Percentiles rank a stretch among this genome's conserved stretches.
These are phyloP conservation scores for Lachancea thermotolerans DNA, from an alignment of 805 yeast genomes.

Conservation along the genomic window DNA sequence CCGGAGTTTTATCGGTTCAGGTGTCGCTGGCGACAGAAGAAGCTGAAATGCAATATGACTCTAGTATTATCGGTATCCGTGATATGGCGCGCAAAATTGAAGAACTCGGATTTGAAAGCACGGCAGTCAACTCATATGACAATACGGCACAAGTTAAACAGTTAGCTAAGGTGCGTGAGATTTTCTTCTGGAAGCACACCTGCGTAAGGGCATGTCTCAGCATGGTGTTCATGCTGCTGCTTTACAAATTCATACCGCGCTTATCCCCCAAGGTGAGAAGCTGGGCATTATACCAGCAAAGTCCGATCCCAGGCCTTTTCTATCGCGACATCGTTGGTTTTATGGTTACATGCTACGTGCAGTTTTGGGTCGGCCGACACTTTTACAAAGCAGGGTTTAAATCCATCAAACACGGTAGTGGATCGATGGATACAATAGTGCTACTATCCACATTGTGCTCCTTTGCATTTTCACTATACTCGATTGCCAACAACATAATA, in stretches of 20 bases:
- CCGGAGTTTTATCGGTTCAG: slow-evolving; percentile 44
- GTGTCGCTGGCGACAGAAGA: slow-evolving; percentile 50
- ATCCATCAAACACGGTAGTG: slow-evolving; percentile 62
- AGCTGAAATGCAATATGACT: slow-evolving; percentile 48
- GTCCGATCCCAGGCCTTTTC: slow-evolving; percentile 20
- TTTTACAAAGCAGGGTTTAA: slow-evolving; percentile 61
- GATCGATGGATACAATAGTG: slow-evolving; percentile 90
- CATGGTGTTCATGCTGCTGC: slow-evolving; percentile 56
- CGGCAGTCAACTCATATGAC: slow-evolving; percentile 41
- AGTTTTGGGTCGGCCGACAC: slow-evolving; percentile 55
- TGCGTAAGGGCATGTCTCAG: slow-evolving; percentile 45
- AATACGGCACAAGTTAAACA: slow-evolving; percentile 62
- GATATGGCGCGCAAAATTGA: slow-evolving; percentile 48
- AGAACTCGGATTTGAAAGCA: slow-evolving; percentile 48
- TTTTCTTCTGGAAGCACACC: slow-evolving; percentile 58
- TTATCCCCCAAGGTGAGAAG: slow-evolving; percentile 26
- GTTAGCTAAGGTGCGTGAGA: slow-evolving; percentile 64
- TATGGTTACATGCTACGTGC: slow-evolving; percentile 55
- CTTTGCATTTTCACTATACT: slow-evolving; percentile 61
- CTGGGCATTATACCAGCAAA: slow-evolving; percentile 28
- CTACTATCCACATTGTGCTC: slow-evolving; percentile 77
- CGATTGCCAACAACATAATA: slow-evolving; percentile 47
- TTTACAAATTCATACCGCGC: slow-evolving; percentile 44
- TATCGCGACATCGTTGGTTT: slow-evolving; percentile 50
- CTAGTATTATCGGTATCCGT: slow-evolving; percentile 54